Base-by-base conservation (phyloP, 2,329 filamentous ascomycete genomes). In the Penicillium sumatraense region DNA sequence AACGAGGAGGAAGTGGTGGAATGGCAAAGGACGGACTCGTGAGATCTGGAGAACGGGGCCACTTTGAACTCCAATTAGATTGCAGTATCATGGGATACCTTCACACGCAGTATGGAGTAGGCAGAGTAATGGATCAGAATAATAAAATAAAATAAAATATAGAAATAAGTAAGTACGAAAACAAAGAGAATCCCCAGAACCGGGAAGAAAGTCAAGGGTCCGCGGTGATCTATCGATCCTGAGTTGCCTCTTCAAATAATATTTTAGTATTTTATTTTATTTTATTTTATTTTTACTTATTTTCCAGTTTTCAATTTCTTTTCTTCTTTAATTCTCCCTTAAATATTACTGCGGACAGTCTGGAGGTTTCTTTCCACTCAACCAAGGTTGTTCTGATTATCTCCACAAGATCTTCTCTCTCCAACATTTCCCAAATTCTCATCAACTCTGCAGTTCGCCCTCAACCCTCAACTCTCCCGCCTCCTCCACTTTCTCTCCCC, bases 21-120 rank as follows among this genome's bases (percentile, higher is more conserved):
- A 46, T 27, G 27, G 26, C n/a, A 5, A 46, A 31, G 26, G 8
- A 23, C 10, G 42, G 26, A 8, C 27, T 29, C 27, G 42, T 31
- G 42, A 33, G 52, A 55, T 61, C 50, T 58, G 53, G 53, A 59
- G 58, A 55, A 56, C 41, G 54, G 54, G 49, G 57, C 52, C 57
- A 49, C 45, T 45, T 26, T 23, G 48, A 38, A 54, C 46, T 57
- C 59, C 56, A 61, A 59, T 61, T 23, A 54, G 49, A 53, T 41
- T 13, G 38, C 38, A 44, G 50, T 26, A 24, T 46, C 53, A 40
- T 52, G 50, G 51, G 46, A 49, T n/a, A n/a, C n/a, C n/a, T n/a
- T n/a, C n/a, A n/a, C n/a, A n/a, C n/a, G n/a, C n/a, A n/a, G n/a
- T n/a, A n/a, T n/a, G n/a, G n/a, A n/a, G n/a, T n/a, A n/a, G n/a